Evolutionary conservation across 83 land plant genomes (phyloP), one percentile per base, ranked within the genome.

Genomic region (Larix sibirica): DNA sequence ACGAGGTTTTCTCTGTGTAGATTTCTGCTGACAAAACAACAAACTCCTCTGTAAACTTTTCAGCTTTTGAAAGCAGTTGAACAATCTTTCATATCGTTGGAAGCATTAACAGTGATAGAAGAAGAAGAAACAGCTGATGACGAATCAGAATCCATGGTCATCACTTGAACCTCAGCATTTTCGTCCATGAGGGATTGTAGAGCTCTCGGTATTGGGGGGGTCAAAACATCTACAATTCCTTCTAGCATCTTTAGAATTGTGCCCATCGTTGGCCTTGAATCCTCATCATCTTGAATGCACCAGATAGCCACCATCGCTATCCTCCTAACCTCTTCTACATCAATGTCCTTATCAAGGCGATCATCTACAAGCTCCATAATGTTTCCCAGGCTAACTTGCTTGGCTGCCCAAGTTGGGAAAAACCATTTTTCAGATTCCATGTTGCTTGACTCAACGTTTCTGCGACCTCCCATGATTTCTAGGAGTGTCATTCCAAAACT

Each of bases 281-380:
- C 81, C 80, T 88, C 93, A 6, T 90, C 89, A 60, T 90, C 92
- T 78, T 92, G 95, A 28, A 92, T 90, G 67, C 95, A 92, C 95
- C 95, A 92, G 18, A 88, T 79, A 21, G 95, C 92, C 26, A 89
- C 93, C 62, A 81, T 33, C 23, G 83, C 88, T 20, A 85, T 76
- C 7, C 91, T 83, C 73, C 40, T 82, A 2, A 83, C 89, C 79
- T 92, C 93, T 42, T 33, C 85, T 63, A 16, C 21, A 40, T 90
- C 86, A 63, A 81, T 83, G 16, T 79, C 89, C 16, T 79, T 82
- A 1, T 66, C 83, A 64, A 92, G 83, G 64, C 88, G 64, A 6
- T 54, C 36, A 58, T 92, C 95, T 44, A 89, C 84, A 67, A 90
- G 78, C 38, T 80, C 87, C 28, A 79, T 81, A 28, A 85, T 68